Base-by-base conservation (phyloP, 1,139 yeast genomes). In the Pneumocystis murina region DNA sequence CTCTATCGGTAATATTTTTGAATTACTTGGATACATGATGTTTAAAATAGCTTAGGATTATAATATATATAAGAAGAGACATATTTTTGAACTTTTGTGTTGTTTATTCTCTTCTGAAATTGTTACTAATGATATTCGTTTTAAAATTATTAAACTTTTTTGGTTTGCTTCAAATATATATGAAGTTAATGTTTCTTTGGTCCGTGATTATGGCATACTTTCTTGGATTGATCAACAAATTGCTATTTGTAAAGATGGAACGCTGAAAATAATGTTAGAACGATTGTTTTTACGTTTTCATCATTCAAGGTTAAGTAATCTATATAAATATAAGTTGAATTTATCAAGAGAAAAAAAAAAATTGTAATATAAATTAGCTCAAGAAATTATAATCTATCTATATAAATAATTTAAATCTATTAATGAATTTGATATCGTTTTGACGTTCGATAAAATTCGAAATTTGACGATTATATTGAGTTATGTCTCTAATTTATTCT, bases 211-310 rank as follows among this genome's bases (percentile, higher is more conserved):
- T 58, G 60, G 60, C 12, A 28, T 58, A 24, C 17, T 30, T 58
- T 58, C 60, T 20, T 58, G 60, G 60, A 28, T 58, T 40, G 43
- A 58, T 14, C 43, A 38, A 16, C 60, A 58, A 12, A 48, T 48
- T 24, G n/a, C 16, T 48, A 24, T 48, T 48, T 48, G 55, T 20
- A 24, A 12, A 20, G n/a, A 48, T 48, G 14, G 7, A 12, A 48
- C 33, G 14, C 8, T 48, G 8, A 48, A 48, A 48, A n/a, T 10
- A 20, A 48, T 48, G 55, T 10, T 48, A 48, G 14, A 10, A 4
- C 33, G 55, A 3, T 24, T 48, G 14, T 48, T 48, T 48, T 20
- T 24, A 24, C 33, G 55, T 48, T 24, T 48, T 16, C 33, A 48
- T 24, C 24, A 48, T 24, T 48, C 30, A 48, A 48, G 17, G 16